Evolutionary conservation across 148 eudicot species (phyloP).

Genomic region (Rhododendron molle): DNA sequence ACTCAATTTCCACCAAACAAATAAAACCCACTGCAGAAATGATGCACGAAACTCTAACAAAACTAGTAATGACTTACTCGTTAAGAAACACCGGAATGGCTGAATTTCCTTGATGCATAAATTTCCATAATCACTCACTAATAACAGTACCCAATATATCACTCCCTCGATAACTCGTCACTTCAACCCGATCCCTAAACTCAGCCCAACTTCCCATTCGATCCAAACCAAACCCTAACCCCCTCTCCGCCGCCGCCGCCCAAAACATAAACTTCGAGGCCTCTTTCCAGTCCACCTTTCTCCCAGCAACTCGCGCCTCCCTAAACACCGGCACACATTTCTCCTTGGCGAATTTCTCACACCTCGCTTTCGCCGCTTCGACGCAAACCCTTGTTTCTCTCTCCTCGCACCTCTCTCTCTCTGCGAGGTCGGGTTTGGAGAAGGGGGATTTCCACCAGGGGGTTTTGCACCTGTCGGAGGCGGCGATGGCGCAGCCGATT

Average conservation of each 20-base stretch:
- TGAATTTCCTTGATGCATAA: neutral
- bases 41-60: neutral
- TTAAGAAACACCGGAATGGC: neutral
- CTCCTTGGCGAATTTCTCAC: slow-evolving; percentile 38
- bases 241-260: slow-evolving; percentile 25
- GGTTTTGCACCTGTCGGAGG: slow-evolving; percentile 55
- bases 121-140: neutral
- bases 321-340: slow-evolving; percentile 48
- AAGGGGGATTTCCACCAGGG: slow-evolving; percentile 59
- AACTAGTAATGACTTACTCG: neutral
- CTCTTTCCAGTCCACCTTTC: slow-evolving; percentile 24
- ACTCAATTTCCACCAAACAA: neutral
- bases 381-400: slow-evolving; percentile 52
- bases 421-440: slow-evolving; percentile 29
- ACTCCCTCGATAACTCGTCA: slow-evolving; percentile 28
- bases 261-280: slow-evolving; percentile 38
- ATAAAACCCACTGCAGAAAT: neutral
- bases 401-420: slow-evolving; percentile 64
- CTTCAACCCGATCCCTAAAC: slow-evolving; percentile 16
- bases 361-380: slow-evolving; percentile 35
- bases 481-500: slow-evolving; percentile 22
- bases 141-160: slow-evolving; percentile 21
- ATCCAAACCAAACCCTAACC: slow-evolving; percentile 14
- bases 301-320: slow-evolving; percentile 43
- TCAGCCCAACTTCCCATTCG: slow-evolving; percentile 17